Percentiles rank a stretch among this genome's conserved stretches.
Evolutionary conservation across 257 asterid species (phyloP).

Genomic region (Solanum bulbocastanum): DNA sequence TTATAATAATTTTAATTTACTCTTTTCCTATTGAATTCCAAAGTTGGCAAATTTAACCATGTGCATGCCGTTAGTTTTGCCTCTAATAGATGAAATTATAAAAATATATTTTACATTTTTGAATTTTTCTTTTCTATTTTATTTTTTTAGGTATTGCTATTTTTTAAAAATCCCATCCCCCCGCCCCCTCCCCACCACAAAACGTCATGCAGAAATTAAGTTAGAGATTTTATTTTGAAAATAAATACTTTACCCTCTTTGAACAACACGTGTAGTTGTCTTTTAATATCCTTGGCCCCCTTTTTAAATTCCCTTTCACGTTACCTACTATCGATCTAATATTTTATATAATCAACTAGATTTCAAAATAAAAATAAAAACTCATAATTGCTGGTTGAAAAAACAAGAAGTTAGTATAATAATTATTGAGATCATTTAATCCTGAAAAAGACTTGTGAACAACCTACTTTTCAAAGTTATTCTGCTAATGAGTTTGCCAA

Average conservation of each 20-base stretch:
- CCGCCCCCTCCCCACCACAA: too few relatives aligned
- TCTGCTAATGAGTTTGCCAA: neutral
- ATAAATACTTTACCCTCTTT: neutral
- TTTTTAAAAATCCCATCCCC: neutral
- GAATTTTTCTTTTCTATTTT: neutral
- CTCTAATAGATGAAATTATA: neutral
- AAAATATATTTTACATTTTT: neutral
- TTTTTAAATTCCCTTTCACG: neutral
- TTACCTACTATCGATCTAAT: neutral
- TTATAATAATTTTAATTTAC: neutral
- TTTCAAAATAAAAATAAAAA: neutral
- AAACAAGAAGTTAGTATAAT: neutral
- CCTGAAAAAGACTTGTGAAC: neutral
- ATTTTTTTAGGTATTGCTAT: neutral
- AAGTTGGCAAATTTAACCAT: neutral
- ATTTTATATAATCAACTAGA: neutral
- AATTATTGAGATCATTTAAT: neutral
- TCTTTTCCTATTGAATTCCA: neutral
- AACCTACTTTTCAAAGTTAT: neutral
- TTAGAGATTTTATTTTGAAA: neutral
- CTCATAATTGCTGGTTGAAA: neutral
- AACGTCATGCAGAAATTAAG: neutral
- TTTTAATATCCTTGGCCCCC: neutral
- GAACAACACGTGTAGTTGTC: neutral
- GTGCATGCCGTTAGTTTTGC: neutral